Conservation (phyloP, 208 protist genomes). For the Trypanosoma cruzi region DNA sequence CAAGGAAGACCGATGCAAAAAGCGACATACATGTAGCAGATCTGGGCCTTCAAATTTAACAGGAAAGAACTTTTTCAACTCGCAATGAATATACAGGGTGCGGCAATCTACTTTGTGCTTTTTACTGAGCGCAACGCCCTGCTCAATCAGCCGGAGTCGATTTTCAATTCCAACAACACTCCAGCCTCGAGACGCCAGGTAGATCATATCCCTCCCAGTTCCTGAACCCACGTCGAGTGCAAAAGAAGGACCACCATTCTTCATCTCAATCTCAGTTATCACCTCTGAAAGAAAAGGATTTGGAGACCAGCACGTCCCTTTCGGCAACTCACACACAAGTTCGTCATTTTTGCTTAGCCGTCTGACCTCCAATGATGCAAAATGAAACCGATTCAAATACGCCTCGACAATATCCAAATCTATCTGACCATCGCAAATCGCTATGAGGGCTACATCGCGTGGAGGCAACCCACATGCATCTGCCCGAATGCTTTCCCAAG, state of each 20-base stretch:
- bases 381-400: constrained; percentile 20
- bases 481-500: constrained; percentile 19
- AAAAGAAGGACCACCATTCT: constrained; percentile 22
- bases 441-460: constrained; percentile 17
- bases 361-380: constrained; percentile 9
- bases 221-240: constrained; percentile 49
- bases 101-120: constrained; percentile 3
- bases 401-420: constrained; percentile 1
- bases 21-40: constrained; percentile 53
- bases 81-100: constrained; percentile 12
- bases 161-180: constrained; percentile 48
- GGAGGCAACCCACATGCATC: constrained; percentile 30
- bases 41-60: constrained; percentile 31
- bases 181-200: constrained; percentile 48
- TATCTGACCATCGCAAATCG: constrained; percentile 22
- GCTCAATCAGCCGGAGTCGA: constrained; percentile 25
- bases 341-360: not conserved
- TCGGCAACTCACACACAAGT: constrained; percentile 5
- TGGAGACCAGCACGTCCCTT: constrained; percentile 34
- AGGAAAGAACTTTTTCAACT: constrained; percentile 24
- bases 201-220: constrained; percentile 46
- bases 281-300: constrained; percentile 38
- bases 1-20: constrained; percentile 42
- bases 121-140: constrained; percentile 20
- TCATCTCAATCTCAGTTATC: constrained; percentile 14